A percentile compares a stretch with the other conserved stretches of the same genome.
Conservation (phyloP, 306 rosid species). For the Pyrus communis region DNA sequence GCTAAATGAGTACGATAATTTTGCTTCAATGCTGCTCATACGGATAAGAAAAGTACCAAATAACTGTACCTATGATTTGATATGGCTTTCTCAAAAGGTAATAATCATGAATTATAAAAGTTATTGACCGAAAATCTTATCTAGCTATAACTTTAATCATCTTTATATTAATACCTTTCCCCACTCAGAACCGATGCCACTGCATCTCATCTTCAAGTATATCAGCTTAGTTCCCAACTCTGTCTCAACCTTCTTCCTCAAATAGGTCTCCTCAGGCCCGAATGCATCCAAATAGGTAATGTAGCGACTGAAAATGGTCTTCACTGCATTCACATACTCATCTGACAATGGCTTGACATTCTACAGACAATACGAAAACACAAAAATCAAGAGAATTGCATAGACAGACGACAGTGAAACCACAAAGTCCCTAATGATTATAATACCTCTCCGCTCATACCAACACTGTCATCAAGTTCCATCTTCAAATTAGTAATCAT, state of each 20-base stretch:
- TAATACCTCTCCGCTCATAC: constrained; percentile 79
- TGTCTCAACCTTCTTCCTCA: constrained; percentile 86
- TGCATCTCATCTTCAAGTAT: constrained; percentile 85
- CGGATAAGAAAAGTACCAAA: not conserved
- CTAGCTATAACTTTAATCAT: not conserved
- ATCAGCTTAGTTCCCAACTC: constrained; percentile 88
- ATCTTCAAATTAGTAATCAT: constrained; percentile 50
- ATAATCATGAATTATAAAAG: not conserved
- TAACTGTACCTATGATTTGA: not conserved
- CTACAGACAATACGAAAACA: constrained; percentile 31
- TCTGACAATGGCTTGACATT: constrained; percentile 59
- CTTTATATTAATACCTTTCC: constrained; percentile 59
- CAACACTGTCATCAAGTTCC: constrained; percentile 81
- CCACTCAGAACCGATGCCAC: constrained; percentile 81
- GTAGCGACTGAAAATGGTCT: constrained; percentile 54
- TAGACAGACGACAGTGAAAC: not conserved
- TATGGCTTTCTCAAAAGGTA: not conserved
- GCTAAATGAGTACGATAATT: not conserved
- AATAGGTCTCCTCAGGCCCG: constrained; percentile 70
- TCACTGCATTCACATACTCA: constrained; percentile 50
- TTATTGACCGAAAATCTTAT: not conserved
- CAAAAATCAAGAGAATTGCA: not conserved
- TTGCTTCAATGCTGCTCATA: not conserved
- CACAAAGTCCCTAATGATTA: not conserved
- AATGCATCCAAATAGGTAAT: constrained; percentile 73